Evolutionary conservation across 2,329 filamentous ascomycete species (phyloP).

Genomic region (Aspergillus aculeatinus): DNA sequence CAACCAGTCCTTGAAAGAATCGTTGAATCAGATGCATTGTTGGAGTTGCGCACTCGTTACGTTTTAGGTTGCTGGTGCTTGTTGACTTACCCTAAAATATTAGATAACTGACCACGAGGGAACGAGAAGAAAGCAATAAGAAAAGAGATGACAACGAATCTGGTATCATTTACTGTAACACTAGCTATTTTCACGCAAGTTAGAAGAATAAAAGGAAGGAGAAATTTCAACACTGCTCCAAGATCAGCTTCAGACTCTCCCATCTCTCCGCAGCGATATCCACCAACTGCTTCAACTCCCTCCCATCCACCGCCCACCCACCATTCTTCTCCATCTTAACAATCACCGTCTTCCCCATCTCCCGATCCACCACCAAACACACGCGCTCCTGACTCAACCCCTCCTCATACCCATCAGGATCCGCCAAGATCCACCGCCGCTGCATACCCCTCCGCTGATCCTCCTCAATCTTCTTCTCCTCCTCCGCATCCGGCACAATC

Average conservation of each 20-base stretch:
- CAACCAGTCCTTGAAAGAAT: background rate
- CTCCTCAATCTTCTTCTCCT: slow-evolving; percentile 45
- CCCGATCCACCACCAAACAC: slow-evolving; percentile 73
- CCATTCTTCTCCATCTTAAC: slow-evolving; percentile 80
- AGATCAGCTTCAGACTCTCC: slow-evolving; percentile 54
- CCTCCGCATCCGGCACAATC: slow-evolving; percentile 34
- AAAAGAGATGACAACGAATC: background rate
- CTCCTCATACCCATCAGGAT: slow-evolving; percentile 90
- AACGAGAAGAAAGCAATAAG: background rate
- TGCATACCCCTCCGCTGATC: slow-evolving; percentile 37
- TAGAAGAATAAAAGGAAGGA: background rate
- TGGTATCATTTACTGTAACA: slow-evolving; percentile 28
- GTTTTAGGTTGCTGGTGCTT: background rate
- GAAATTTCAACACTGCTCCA: slow-evolving; percentile 32
- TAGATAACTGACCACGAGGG: background rate
- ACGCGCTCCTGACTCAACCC: slow-evolving; percentile 76
- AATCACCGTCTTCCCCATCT: slow-evolving; percentile 52
- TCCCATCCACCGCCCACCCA: slow-evolving; percentile 66
- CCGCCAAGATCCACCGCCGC: slow-evolving; percentile 70
- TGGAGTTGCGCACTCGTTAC: background rate
- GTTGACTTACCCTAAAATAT: background rate
- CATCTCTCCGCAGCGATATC: slow-evolving; percentile 64
- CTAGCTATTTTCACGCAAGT: slow-evolving; percentile 3
- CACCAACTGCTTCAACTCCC: slow-evolving; percentile 61
- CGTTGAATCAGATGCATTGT: background rate